phyloP scores from a whole-genome alignment of 2,329 filamentous ascomycete genomes.

The Colletotrichum sp. region DNA sequence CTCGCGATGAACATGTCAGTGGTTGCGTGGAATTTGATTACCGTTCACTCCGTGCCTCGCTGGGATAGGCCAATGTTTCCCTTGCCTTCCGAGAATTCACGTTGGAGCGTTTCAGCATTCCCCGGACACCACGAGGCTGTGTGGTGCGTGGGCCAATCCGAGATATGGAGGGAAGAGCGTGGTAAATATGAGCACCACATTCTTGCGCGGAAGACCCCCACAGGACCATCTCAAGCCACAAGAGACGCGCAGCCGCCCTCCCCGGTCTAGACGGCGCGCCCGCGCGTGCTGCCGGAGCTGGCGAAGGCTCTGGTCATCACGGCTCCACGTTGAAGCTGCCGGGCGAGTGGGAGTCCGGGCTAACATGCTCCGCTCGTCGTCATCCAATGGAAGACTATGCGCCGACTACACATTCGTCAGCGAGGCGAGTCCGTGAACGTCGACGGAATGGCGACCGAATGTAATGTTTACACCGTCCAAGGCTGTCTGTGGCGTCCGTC shows the following conservation, averaged over 20 bases:
- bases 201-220: background rate
- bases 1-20: background rate
- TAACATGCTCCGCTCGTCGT: background rate
- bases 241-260: slow-evolving; percentile 11
- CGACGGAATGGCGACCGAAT: background rate
- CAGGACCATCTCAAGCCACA: slow-evolving; percentile 2
- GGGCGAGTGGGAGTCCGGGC: slow-evolving; percentile 4
- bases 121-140: background rate
- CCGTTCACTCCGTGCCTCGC: background rate
- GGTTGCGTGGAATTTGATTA: background rate
- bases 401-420: background rate
- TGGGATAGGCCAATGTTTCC: background rate
- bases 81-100: background rate
- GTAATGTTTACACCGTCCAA: background rate
- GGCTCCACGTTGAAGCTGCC: background rate
- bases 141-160: background rate
- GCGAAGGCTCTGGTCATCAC: background rate
- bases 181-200: background rate
- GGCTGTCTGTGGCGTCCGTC: slow-evolving; percentile 4
- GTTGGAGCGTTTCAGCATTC: slow-evolving; percentile 14
- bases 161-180: background rate
- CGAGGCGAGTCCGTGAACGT: background rate
- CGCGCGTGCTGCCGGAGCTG: slow-evolving; percentile 6
- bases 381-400: background rate
- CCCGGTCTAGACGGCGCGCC: background rate